These are phyloP conservation scores for Mycena galopus DNA, from an alignment of 768 basidiomycete genomes.

Conservation along the genomic window DNA sequence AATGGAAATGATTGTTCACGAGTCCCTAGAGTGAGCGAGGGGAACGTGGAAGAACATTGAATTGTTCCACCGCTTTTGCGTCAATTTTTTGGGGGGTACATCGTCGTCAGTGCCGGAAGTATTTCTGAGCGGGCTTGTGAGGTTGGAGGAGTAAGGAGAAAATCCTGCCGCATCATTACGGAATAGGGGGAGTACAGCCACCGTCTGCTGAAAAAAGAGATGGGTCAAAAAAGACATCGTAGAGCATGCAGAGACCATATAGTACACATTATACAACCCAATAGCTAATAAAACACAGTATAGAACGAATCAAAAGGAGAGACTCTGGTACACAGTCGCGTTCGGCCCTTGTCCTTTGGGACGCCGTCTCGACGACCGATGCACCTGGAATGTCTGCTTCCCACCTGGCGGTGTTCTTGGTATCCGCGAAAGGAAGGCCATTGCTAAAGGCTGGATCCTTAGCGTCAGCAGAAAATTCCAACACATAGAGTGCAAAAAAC, in stretches of 20 bases:
- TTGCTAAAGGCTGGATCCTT: background rate
- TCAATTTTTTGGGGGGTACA: background rate
- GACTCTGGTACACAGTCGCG: constrained; percentile 23
- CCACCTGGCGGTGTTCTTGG: constrained; percentile 20
- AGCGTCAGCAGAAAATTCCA: background rate
- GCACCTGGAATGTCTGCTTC: constrained; percentile 16
- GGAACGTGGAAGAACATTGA: background rate
- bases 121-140: too few relatives aligned
- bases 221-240: too few relatives aligned
- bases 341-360: constrained; percentile 12
- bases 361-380: constrained; percentile 27
- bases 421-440: constrained; percentile 5
- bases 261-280: background rate
- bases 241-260: background rate
- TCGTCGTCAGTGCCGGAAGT: background rate
- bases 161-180: too few relatives aligned
- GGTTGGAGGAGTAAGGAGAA: too few relatives aligned
- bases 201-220: too few relatives aligned
- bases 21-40: constrained; percentile 1
- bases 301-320: constrained; percentile 25
- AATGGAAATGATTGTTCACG: constrained; percentile 40
- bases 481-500: background rate
- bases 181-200: too few relatives aligned
- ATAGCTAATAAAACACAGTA: constrained; percentile 6
- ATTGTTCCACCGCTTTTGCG: background rate